Evolutionary conservation across 495 filamentous ascomycete genomes (phyloP).

Genomic region (Pseudoneurospora amorphoporcata): DNA sequence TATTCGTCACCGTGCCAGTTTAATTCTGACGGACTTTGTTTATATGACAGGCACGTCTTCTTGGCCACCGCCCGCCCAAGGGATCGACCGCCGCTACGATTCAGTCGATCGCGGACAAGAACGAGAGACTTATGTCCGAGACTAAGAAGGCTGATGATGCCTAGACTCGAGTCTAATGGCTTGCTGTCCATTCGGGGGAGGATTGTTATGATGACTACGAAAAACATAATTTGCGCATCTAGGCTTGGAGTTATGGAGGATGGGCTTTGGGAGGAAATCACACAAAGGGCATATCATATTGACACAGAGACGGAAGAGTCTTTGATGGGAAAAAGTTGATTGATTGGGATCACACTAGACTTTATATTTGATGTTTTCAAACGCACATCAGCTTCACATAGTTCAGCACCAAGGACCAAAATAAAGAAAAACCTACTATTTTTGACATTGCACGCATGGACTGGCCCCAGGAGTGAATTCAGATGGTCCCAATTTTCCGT

Average conservation of each 20-base stretch:
- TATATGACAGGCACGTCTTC: constrained; percentile 11
- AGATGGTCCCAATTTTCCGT: no score
- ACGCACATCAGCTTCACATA: not conserved
- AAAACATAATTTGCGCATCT: not conserved
- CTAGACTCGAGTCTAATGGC: not conserved
- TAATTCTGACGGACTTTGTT: not conserved
- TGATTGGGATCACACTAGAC: not conserved
- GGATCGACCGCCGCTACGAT: constrained; percentile 19
- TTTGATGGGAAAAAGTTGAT: not conserved
- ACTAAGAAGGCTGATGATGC: not conserved
- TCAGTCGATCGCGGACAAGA: constrained; percentile 24
- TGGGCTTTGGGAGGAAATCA: not conserved
- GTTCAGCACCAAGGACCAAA: not conserved
- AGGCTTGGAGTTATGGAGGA: not conserved
- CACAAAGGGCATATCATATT: not conserved
- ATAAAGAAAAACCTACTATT: not conserved
- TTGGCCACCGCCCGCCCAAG: constrained; percentile 15
- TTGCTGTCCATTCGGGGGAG: not conserved
- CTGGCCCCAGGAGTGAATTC: not conserved
- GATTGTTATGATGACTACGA: not conserved
- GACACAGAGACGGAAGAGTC: not conserved
- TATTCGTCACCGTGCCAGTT: not conserved
- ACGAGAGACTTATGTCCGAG: constrained; percentile 1
- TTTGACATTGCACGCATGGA: not conserved
- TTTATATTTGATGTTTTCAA: not conserved